Evolutionary conservation across 495 filamentous ascomycete genomes (phyloP).

Genomic region (Penicillium flavigenum): DNA sequence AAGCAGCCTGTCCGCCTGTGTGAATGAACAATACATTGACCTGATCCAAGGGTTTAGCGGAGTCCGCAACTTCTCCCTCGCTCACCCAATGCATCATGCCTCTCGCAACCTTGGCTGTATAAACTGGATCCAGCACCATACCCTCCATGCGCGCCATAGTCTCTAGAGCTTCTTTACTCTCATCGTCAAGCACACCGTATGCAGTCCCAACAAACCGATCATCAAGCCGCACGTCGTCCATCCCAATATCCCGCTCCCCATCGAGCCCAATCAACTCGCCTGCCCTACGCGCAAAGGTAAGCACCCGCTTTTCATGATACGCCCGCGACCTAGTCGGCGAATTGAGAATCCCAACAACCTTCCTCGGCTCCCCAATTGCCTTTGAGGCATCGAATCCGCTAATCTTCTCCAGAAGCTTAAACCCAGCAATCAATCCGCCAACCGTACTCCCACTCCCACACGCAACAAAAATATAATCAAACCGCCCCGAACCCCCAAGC

Average conservation of each 20-base stretch:
- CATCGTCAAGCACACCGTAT: constrained; percentile 36
- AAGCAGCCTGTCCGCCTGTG: constrained; percentile 41
- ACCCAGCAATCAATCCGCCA: constrained; percentile 40
- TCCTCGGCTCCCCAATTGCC: constrained; percentile 10
- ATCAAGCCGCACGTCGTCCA: constrained; percentile 37
- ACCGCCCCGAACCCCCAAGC: constrained; percentile 24
- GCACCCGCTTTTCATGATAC: constrained; percentile 35
- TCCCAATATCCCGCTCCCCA: constrained; percentile 22
- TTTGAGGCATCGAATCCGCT: neutral
- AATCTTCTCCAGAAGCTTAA: constrained; percentile 35
- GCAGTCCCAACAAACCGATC: constrained; percentile 36
- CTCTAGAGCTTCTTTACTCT: constrained; percentile 24
- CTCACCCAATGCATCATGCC: constrained; percentile 35
- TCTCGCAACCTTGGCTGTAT: constrained; percentile 38
- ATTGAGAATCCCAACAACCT: constrained; percentile 36
- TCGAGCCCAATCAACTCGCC: constrained; percentile 33
- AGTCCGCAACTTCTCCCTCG: constrained; percentile 25
- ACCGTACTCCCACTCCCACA: constrained; percentile 44
- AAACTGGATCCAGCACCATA: constrained; percentile 40
- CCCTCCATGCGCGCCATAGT: constrained; percentile 32
- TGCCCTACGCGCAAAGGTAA: constrained; percentile 34
- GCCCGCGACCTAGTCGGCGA: constrained; percentile 33
- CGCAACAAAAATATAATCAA: constrained; percentile 43
- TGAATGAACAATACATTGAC: constrained; percentile 44
- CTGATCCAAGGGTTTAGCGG: constrained; percentile 8